Percentiles rank a stretch among this genome's conserved stretches.
Conservation (phyloP, 306 rosid genomes). For the Rosa chinensis region DNA sequence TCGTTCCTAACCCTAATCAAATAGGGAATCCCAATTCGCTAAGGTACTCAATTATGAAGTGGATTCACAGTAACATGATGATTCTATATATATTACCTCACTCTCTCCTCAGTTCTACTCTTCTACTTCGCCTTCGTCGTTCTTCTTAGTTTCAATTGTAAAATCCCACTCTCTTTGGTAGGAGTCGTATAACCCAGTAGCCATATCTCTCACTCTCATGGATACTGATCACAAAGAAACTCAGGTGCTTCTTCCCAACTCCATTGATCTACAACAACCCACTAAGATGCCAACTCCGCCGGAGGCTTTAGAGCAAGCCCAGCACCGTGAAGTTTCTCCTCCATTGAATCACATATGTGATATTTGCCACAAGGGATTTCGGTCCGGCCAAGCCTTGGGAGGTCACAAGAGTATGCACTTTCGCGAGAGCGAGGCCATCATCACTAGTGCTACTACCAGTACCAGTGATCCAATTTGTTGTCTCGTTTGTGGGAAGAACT, state of each 20-base stretch:
- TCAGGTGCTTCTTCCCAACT: background rate
- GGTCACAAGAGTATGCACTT: constrained; percentile 55
- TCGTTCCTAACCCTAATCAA: background rate
- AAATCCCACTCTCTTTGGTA: background rate
- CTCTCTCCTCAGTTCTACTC: background rate
- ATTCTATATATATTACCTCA: background rate
- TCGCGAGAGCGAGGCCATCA: background rate
- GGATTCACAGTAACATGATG: background rate
- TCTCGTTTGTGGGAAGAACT: constrained; percentile 21
- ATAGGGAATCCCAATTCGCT: background rate
- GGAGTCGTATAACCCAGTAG: background rate
- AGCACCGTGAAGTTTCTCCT: background rate
- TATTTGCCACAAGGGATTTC: constrained; percentile 32
- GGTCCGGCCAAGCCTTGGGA: constrained; percentile 45
- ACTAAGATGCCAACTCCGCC: background rate
- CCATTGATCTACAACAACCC: background rate
- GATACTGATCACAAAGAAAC: background rate
- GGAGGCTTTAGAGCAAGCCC: background rate
- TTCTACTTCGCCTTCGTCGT: background rate
- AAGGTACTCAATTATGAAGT: background rate
- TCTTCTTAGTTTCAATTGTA: background rate
- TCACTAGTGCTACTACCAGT: background rate
- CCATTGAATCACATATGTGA: constrained; percentile 12
- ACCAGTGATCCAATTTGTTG: background rate
- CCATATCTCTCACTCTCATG: background rate